Base-by-base conservation (phyloP, 192 early-diverging fungal species). In the Podila minutissima region DNA sequence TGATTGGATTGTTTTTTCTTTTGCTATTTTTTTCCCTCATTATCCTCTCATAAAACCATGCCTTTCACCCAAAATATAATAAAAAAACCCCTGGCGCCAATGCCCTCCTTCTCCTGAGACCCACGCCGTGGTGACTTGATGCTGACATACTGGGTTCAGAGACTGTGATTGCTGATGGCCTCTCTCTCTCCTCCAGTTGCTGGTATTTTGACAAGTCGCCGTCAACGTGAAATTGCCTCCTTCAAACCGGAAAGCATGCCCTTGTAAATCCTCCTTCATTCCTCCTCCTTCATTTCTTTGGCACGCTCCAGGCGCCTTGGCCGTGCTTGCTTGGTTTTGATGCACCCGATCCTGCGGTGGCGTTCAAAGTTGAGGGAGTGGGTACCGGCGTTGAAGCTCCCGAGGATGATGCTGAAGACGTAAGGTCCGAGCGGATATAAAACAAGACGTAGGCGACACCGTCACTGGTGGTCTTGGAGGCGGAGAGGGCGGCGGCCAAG, bases 401-500 rank as follows among this genome's bases (percentile, higher is more conserved):
- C n/a, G 55, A 48, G 41, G 65, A 29, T 33, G 70, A 24, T 10
- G 22, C 65, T 26, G 66, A 41, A 2, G 38, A 29, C 66, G 73
- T 81, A 37, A 72, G 77, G 62, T 81, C 77, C 8, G 74, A 62
- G 26, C 84, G 83, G 69, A 89, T 84, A 74, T 90, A 96, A 69
- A 96, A 95, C 70, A 96, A 84, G 77, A 96, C 90, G 71, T 96
- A 96, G 17, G 95, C 85, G 31, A 91, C 88, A 22, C 90, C 83
- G 65, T 92, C 94, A 60, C 82, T 71, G n/a, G 83, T 64, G 33
- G 46, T 63, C n/a, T 55, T 81, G 10, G 77, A 81, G 13, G 77
- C 77, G 13, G 77, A 64, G 22, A 81, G 22, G 19, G 77, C 77
- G 7, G 77, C 77, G 1, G 77, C 65, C 46, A 81, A 67, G 7